Percentiles rank a stretch among this genome's conserved stretches.
phyloP scores from a whole-genome alignment of 1,139 yeast species.

The Pichia sp. region DNA sequence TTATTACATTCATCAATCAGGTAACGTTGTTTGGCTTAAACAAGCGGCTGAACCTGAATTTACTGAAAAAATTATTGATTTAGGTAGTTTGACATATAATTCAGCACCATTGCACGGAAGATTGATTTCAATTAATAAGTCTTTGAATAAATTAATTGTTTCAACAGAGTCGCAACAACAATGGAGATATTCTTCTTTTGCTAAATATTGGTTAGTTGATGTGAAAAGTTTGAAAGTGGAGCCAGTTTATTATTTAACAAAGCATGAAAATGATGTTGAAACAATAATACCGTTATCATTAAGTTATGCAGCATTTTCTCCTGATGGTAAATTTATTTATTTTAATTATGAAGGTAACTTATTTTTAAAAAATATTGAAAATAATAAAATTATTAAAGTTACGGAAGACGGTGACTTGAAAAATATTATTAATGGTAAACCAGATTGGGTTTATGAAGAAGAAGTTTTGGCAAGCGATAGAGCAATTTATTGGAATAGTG shows the following conservation, averaged over 20 bases:
- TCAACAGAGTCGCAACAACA: conserved; percentile 46
- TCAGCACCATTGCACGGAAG: conserved; percentile 18
- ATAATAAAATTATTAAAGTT: conserved; percentile 38
- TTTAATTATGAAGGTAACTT: conserved; percentile 64
- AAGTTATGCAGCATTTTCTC: conserved; percentile 69
- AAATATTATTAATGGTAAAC: conserved; percentile 72
- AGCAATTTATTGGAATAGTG: conserved; percentile 86
- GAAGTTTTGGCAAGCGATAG: conserved; percentile 64
- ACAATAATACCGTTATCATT: conserved; percentile 24
- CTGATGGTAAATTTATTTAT: conserved; percentile 58
- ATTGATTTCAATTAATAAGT: conserved; percentile 28
- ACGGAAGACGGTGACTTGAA: conserved; percentile 60
- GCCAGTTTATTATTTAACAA: conserved; percentile 36
- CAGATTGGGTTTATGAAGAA: conserved; percentile 98
- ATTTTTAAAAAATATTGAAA: conserved; percentile 32
- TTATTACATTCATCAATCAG: conserved; percentile 19
- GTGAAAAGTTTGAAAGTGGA: conserved; percentile 31
- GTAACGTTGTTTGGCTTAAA: conserved; percentile 15
- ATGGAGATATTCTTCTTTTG: conserved; percentile 74
- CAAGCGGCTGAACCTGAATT: conserved; percentile 25
- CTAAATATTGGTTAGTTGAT: conserved; percentile 61
- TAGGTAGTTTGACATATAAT: conserved; percentile 16
- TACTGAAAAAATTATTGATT: conserved; percentile 18
- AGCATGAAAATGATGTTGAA: conserved; percentile 14
- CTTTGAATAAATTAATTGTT: conserved; percentile 44